Evolutionary conservation across 1,139 yeast genomes (phyloP), one percentile per base, ranked within the genome.

Genomic region (Eremothecium sinecaudum): DNA sequence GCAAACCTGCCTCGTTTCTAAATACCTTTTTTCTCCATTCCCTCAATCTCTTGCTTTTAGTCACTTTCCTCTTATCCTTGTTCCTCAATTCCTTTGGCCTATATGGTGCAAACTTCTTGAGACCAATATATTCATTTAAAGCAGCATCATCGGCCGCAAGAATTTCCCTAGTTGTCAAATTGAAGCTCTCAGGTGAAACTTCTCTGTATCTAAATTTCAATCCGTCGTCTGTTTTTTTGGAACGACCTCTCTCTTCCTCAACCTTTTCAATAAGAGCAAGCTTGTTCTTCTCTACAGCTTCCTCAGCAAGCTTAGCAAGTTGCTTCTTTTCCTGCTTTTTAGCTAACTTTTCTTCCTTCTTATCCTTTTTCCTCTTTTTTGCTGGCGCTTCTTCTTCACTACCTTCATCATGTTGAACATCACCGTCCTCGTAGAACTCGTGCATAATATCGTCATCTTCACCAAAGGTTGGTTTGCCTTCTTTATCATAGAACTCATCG

Each of bases 131-230:
- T 37, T 74, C 77, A 59, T 90, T 90, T 57, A 92, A 68, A 35
- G 80, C 82, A 41, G 71, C 69, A 55, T 92, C 98, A 51, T 82
- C 92, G 7, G 98, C 99, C 40, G 83, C 62, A 35, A 92, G 65
- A 34, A 92, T 90, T 50, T 92, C 99, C 41, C 93, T 69, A 0
- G 92, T 71, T 0, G 84, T 69, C 36, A 92, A 69, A 7, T 97
- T 97, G 61, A 74, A 92, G 8, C 87, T 63, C 51, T 92, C 98
- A 3, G 99, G 97, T 0, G 94, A 86, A 3, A 90, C 97, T 49
- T 86, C 94, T 48, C 97, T 73, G 57, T 92, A 92, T 50, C 76
- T 77, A 68, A 90, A 90, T 38, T 67, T 71, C 30, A 72, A 47
- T 13, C 64, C 69, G 2, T 59, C 61, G 11, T 62, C 60, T 31